phyloP scores from a whole-genome alignment of 768 basidiomycete genomes.

The Leccinum disarticulatum region DNA sequence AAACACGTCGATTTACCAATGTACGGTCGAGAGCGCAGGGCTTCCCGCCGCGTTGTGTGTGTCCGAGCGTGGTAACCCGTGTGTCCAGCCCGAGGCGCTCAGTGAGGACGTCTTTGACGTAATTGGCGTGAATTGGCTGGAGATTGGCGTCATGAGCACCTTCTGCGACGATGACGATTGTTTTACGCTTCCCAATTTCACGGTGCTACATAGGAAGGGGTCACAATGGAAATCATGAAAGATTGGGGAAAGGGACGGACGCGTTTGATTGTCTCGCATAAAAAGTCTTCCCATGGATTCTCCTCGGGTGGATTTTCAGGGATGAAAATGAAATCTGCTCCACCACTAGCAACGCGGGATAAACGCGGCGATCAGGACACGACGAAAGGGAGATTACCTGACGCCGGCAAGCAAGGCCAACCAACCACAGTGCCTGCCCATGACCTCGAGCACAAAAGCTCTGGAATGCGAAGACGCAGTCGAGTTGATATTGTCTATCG shows the following conservation, averaged over 20 bases:
- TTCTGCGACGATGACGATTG: constrained; percentile 97
- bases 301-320: constrained; percentile 84
- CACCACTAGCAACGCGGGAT: constrained; percentile 49
- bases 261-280: constrained; percentile 81
- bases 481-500: constrained; percentile 97
- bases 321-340: constrained; percentile 97
- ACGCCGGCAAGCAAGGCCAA: constrained; percentile 91
- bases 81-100: constrained; percentile 91
- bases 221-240: neutral
- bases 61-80: constrained; percentile 93
- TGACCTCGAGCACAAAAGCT: constrained; percentile 97
- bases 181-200: constrained; percentile 90
- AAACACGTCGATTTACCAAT: constrained; percentile 51
- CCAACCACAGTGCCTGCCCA: constrained; percentile 99
- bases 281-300: constrained; percentile 86
- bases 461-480: constrained; percentile 95
- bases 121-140: constrained; percentile 88
- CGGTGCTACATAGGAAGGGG: constrained; percentile 63
- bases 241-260: constrained; percentile 44
- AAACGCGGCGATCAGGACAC: neutral
- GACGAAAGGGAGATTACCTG: constrained; percentile 48
- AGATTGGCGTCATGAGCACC: constrained; percentile 88
- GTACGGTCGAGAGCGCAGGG: constrained; percentile 94
- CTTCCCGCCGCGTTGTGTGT: constrained; percentile 92
- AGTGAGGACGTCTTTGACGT: constrained; percentile 86